Evolutionary conservation across 2,329 filamentous ascomycete genomes (phyloP), one percentile per base, ranked within the genome.

Genomic region (Dactylellina parvicollis): DNA sequence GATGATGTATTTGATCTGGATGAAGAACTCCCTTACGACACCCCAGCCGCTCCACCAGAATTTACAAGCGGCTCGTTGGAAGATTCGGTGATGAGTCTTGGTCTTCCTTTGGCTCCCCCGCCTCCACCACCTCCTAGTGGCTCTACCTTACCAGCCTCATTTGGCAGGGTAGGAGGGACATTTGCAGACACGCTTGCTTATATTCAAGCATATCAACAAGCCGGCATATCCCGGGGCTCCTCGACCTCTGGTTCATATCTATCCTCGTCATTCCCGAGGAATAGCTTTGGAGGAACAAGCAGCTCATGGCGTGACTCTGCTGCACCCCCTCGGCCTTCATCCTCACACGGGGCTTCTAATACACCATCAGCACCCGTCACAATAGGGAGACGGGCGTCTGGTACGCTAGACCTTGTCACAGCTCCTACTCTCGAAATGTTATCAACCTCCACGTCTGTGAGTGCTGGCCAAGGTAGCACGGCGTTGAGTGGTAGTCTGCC

Each of bases 1-100:
- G 62, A 74, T 44, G 70, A 74, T 47, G 70, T 74, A 5, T 74
- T 74, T 50, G 62, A 62, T 22, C 52, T 74, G 24, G 70, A 74
- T 24, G 70, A 74, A 40, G 70, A 74, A 28, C 47, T 74, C 9
- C 70, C 70, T n/a, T 69, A 67, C 16, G 56, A 64, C 28, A 20
- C 60, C 7, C 47, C 60, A 50, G 50, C 60, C 1, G 54, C 60
- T 30, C 36, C 46, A 28, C 36, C 54, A n/a, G 69, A 73, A 22
- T 73, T 73, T 36, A 60, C 69, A 7, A 73, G 69, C 32, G 60
- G 69, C 16, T 67, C 61, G 12, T 56, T 74, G 28, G 70, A 74
- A 18, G 70, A 74, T 36, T 69, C 70, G 3, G 70, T 74, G 2
- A 69, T 69, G 61, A 69, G 64, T 36, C 70, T 74, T 44, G 70